Conservation (phyloP, 1,139 yeast genomes). For the Petasospora fabianii region DNA sequence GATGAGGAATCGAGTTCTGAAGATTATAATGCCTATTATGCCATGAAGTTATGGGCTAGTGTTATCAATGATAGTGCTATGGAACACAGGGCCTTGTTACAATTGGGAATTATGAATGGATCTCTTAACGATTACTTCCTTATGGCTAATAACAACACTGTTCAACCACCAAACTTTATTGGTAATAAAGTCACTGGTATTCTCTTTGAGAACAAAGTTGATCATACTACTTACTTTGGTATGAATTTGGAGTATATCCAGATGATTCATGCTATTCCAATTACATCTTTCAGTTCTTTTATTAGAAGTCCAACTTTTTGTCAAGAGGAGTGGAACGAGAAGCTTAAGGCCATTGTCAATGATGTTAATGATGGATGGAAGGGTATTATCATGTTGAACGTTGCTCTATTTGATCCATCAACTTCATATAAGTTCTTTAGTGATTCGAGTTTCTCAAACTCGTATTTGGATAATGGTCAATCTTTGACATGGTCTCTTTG, state of each 20-base stretch:
- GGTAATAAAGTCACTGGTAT: constrained; percentile 74
- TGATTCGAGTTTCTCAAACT: constrained; percentile 41
- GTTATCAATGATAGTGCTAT: constrained; percentile 51
- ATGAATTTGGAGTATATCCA: constrained; percentile 75
- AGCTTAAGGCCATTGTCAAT: constrained; percentile 45
- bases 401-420: constrained; percentile 70
- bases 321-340: constrained; percentile 72
- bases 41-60: constrained; percentile 65
- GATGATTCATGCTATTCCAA: constrained; percentile 92
- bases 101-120: constrained; percentile 54
- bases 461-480: constrained; percentile 81
- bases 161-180: constrained; percentile 51
- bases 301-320: constrained; percentile 70
- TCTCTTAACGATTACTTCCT: constrained; percentile 63
- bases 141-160: constrained; percentile 43
- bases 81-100: constrained; percentile 55
- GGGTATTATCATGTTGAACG: constrained; percentile 75
- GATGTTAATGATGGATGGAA: constrained; percentile 78
- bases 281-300: constrained; percentile 79
- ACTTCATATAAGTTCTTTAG: constrained; percentile 68
- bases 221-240: constrained; percentile 90
- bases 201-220: constrained; percentile 80
- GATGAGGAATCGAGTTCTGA: constrained; percentile 78
- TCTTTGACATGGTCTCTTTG: constrained; percentile 88
- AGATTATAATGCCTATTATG: constrained; percentile 72